Evolutionary conservation across 2,329 filamentous ascomycete genomes (phyloP).

Genomic region (Aspergillus pseudotamarii): DNA sequence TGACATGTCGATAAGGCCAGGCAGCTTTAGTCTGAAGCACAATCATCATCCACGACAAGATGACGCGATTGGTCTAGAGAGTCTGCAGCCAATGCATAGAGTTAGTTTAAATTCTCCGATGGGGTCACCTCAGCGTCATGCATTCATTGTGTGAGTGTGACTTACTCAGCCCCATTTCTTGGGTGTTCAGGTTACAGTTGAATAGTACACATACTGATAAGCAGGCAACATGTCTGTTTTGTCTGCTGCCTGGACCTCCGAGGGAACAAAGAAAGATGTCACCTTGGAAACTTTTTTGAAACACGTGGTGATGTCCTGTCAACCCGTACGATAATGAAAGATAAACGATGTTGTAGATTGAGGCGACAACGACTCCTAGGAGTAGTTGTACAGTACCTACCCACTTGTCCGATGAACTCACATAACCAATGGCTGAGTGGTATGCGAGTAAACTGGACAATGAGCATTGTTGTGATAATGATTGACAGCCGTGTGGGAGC

Average conservation of each 20-base stretch:
- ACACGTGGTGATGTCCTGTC: background rate
- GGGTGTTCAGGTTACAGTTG: background rate
- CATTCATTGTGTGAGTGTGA: background rate
- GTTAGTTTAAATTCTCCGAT: slow-evolving; percentile 1
- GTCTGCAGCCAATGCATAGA: background rate
- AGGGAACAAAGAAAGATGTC: background rate
- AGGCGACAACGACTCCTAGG: background rate
- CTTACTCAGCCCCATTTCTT: background rate
- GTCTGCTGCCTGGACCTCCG: background rate
- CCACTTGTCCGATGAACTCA: background rate
- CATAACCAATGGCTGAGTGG: background rate
- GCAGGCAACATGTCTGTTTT: background rate
- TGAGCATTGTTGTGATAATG: background rate
- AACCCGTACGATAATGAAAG: background rate
- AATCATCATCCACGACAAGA: background rate
- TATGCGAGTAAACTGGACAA: background rate
- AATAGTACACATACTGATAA: background rate
- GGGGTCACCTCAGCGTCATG: background rate
- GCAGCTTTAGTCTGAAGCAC: background rate
- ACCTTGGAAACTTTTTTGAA: background rate
- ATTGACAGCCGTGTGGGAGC: background rate
- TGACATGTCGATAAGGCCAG: background rate
- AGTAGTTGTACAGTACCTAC: too few species aligned
- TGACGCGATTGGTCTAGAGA: background rate
- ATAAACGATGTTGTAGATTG: background rate